phyloP scores from a whole-genome alignment of 148 eudicot genomes.

The Pharnaceum exiguum region DNA sequence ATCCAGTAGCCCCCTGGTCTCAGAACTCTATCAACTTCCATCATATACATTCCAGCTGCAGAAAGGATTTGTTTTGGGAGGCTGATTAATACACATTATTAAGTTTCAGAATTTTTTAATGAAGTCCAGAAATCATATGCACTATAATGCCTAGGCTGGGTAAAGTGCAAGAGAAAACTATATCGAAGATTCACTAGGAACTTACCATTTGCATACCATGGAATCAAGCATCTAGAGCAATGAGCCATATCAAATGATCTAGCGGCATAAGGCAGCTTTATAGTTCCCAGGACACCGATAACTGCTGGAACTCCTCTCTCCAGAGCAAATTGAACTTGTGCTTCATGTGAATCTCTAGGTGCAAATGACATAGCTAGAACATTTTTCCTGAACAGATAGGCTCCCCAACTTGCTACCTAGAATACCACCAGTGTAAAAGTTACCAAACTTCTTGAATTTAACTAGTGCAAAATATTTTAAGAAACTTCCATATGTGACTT shows the following conservation, averaged over 20 bases:
- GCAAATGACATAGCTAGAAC: constrained; percentile 61
- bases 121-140: no score
- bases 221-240: constrained; percentile 59
- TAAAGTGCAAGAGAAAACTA: no score
- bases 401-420: constrained; percentile 70
- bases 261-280: constrained; percentile 49
- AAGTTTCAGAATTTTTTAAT: no score
- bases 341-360: constrained; percentile 57
- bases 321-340: constrained; percentile 56
- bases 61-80: background rate
- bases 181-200: background rate
- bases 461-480: no score
- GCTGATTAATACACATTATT: background rate
- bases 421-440: background rate
- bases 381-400: constrained; percentile 48
- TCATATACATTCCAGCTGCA: constrained; percentile 49
- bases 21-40: constrained; percentile 59
- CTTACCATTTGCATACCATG: constrained; percentile 53
- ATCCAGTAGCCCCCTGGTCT: constrained; percentile 58
- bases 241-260: constrained; percentile 64
- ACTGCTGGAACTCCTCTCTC: constrained; percentile 61
- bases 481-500: constrained; percentile 25
- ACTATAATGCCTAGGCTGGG: no score
- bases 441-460: no score
- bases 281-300: constrained; percentile 51